Conservation (phyloP, 2,329 filamentous ascomycete species). For the Torrubiella hemipterigena region DNA sequence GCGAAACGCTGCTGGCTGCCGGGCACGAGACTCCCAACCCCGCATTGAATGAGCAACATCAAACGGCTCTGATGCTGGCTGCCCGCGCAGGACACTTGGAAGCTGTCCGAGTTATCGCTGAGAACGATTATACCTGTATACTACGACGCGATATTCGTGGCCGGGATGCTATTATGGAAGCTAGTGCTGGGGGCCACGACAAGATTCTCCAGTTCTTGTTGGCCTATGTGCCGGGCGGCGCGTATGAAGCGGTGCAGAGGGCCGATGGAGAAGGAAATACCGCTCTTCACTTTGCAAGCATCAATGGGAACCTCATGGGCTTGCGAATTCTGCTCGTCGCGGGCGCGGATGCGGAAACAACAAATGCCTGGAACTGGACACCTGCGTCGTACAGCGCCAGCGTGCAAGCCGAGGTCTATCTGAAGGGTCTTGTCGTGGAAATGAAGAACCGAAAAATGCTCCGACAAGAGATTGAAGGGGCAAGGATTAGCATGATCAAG, state of each 20-base stretch:
- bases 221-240: conserved; percentile 45
- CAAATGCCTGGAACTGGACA: conserved; percentile 71
- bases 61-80: conserved; percentile 75
- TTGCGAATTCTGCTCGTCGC: conserved; percentile 66
- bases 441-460: conserved; percentile 43
- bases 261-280: conserved; percentile 70
- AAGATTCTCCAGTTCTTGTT: conserved; percentile 53
- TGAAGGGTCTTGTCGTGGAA: conserved; percentile 64
- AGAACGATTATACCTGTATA: conserved; percentile 50
- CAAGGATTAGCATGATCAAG: conserved; percentile 28
- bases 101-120: conserved; percentile 59
- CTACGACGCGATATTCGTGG: conserved; percentile 54
- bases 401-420: conserved; percentile 73
- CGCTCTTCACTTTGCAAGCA: conserved; percentile 74
- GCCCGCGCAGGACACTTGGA: conserved; percentile 58
- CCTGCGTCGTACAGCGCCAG: conserved; percentile 75
- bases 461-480: conserved; percentile 27
- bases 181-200: conserved; percentile 47
- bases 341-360: conserved; percentile 60
- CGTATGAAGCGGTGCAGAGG: conserved; percentile 38
- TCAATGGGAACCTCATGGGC: conserved; percentile 67
- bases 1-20: conserved; percentile 55
- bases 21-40: conserved; percentile 66
- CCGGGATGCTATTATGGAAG: conserved; percentile 61
- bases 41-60: conserved; percentile 65